A percentile compares a stretch with the other conserved stretches of the same genome.
These are phyloP conservation scores for Fraxinus anomala DNA, from an alignment of 257 asterid genomes.

Conservation along the genomic window DNA sequence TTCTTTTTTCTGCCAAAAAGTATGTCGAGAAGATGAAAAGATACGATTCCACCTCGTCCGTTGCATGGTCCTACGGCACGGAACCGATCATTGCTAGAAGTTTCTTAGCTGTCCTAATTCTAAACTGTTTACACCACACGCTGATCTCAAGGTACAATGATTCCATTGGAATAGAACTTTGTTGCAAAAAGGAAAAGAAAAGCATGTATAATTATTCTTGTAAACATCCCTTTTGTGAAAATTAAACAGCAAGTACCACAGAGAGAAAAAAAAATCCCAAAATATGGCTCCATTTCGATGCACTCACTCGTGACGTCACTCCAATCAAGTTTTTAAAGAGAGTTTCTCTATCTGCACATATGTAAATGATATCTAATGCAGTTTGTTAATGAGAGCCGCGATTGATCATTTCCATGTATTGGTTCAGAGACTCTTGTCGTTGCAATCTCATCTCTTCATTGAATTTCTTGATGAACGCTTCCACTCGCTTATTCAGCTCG, in stretches of 20 bases:
- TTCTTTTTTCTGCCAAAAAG: no score
- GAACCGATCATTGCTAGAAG: not conserved
- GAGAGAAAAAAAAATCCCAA: not conserved
- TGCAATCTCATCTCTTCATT: slow-evolving; percentile 85
- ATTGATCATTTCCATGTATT: slow-evolving; percentile 56
- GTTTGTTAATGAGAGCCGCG: slow-evolving; percentile 36
- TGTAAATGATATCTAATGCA: not conserved
- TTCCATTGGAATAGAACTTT: no score
- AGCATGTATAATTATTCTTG: not conserved
- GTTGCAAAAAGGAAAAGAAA: no score
- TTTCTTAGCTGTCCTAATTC: not conserved
- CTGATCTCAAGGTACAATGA: not conserved
- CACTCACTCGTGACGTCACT: not conserved
- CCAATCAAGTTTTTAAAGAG: not conserved
- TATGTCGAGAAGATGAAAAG: not conserved
- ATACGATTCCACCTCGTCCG: no score
- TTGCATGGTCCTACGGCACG: no score
- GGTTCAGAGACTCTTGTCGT: slow-evolving; percentile 70
- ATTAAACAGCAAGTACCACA: not conserved
- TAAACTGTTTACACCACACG: no score
- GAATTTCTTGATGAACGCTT: slow-evolving; percentile 81
- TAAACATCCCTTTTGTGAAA: not conserved
- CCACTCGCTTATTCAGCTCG: slow-evolving; percentile 72
- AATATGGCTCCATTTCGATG: not conserved
- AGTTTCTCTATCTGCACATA: not conserved